A percentile compares a stretch with the other conserved stretches of the same genome.
phyloP scores from a whole-genome alignment of 208 protist genomes.

The Wallacemonas collosoma region DNA sequence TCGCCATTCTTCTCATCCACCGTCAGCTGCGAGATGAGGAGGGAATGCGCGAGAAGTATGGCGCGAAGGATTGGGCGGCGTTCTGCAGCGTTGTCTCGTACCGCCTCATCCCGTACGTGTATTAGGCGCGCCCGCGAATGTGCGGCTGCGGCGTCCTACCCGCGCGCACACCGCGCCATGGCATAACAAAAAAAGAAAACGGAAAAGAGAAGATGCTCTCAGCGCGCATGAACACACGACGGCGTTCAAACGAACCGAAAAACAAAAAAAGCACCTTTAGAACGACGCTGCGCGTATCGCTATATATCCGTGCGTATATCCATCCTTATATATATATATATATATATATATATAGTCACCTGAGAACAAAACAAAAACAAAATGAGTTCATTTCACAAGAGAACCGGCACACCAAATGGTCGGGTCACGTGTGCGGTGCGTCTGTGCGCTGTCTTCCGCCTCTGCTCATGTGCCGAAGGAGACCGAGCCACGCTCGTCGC shows the following conservation, averaged over 20 bases:
- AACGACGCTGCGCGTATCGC: not conserved
- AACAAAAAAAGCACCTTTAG: too few species aligned
- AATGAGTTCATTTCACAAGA: not conserved
- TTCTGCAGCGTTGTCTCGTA: slow-evolving; percentile 91
- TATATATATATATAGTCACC: not conserved
- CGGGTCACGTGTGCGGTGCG: too few species aligned
- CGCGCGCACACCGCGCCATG: too few species aligned
- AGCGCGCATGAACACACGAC: too few species aligned
- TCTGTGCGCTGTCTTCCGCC: too few species aligned
- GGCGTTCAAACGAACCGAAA: too few species aligned
- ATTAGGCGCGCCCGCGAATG: slow-evolving; percentile 28
- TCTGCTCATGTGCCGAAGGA: too few species aligned
- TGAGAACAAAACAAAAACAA: not conserved
- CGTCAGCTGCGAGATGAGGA: slow-evolving; percentile 93
- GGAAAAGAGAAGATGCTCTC: not conserved
- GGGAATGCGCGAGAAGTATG: slow-evolving; percentile 93
- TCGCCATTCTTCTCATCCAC: slow-evolving; percentile 93
- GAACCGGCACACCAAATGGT: too few species aligned
- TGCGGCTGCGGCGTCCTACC: too few species aligned
- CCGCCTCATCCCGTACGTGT: slow-evolving; percentile 91
- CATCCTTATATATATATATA: not conserved
- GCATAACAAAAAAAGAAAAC: slow-evolving; percentile 18
- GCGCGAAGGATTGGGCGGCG: slow-evolving; percentile 85
- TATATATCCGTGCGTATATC: not conserved
- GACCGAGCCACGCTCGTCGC: too few species aligned